Evolutionary conservation across 2,329 filamentous ascomycete genomes (phyloP).

Genomic region (Sarocladium oryzae): DNA sequence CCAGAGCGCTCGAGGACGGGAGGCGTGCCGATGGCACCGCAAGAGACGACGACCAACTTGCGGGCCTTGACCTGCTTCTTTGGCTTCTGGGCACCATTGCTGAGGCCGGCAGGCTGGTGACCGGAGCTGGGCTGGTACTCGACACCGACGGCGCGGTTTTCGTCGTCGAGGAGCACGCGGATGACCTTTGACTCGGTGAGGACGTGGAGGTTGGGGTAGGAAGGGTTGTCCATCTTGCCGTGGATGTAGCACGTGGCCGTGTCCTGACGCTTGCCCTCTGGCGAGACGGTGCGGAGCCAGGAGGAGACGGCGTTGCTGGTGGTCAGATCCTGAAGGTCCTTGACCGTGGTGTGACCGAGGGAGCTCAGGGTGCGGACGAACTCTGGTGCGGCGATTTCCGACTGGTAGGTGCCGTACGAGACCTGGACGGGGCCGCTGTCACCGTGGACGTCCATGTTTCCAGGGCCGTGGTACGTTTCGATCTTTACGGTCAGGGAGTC

Average conservation of each 20-base stretch:
- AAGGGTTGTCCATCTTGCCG: conserved; percentile 37
- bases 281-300: conserved; percentile 40
- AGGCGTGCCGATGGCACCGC: conserved; percentile 38
- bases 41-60: conserved; percentile 39
- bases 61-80: conserved; percentile 25
- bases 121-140: conserved; percentile 32
- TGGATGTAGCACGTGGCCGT: conserved; percentile 47
- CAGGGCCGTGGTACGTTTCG: conserved; percentile 43
- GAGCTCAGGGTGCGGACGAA: conserved; percentile 38
- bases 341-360: conserved; percentile 38
- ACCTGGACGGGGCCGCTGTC: conserved; percentile 41
- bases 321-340: conserved; percentile 43
- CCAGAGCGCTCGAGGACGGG: conserved; percentile 46
- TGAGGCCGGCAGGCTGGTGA: not conserved
- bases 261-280: conserved; percentile 45
- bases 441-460: conserved; percentile 35
- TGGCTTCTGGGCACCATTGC: not conserved
- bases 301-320: conserved; percentile 25
- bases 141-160: conserved; percentile 46
- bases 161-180: conserved; percentile 41
- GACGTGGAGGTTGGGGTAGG: conserved; percentile 47
- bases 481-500: conserved; percentile 19
- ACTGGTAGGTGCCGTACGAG: conserved; percentile 36
- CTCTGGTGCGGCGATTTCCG: conserved; percentile 30
- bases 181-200: conserved; percentile 47